Evolutionary conservation across 345 rosid species (phyloP).

Genomic region (Boechera retrofracta): DNA sequence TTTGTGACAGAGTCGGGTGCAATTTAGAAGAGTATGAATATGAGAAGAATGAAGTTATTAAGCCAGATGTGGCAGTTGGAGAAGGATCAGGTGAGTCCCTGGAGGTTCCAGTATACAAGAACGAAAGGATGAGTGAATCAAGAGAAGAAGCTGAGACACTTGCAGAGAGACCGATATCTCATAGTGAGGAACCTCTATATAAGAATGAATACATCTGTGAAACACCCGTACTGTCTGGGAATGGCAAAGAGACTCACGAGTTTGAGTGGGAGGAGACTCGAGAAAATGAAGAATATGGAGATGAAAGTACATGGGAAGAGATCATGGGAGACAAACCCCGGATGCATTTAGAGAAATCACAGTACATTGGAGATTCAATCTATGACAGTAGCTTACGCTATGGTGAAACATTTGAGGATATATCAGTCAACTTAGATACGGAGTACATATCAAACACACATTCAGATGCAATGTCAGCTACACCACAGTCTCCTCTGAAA

Average conservation of each 20-base stretch:
- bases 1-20: background rate
- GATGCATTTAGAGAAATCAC: conserved; percentile 27
- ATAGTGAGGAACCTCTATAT: background rate
- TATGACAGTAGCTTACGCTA: conserved; percentile 32
- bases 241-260: conserved; percentile 2
- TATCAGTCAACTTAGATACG: conserved; percentile 15
- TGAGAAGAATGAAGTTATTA: conserved; percentile 15
- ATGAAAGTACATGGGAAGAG: conserved; percentile 20
- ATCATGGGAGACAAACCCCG: conserved; percentile 28
- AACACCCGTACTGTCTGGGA: conserved; percentile 3
- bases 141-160: conserved; percentile 24
- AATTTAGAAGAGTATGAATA: conserved; percentile 29
- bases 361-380: background rate
- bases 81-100: conserved; percentile 30
- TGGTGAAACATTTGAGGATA: conserved; percentile 30
- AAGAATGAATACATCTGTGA: conserved; percentile 1
- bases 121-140: conserved; percentile 19
- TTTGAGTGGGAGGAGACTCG: conserved; percentile 27
- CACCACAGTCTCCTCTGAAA: conserved; percentile 22
- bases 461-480: conserved; percentile 14
- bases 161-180: conserved; percentile 27
- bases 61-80: conserved; percentile 10
- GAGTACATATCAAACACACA: conserved; percentile 13
- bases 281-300: conserved; percentile 20
- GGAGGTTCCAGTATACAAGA: conserved; percentile 28